These are phyloP conservation scores for Deinandra increscens DNA, from an alignment of 129 eudicot genomes.

Conservation along the genomic window DNA sequence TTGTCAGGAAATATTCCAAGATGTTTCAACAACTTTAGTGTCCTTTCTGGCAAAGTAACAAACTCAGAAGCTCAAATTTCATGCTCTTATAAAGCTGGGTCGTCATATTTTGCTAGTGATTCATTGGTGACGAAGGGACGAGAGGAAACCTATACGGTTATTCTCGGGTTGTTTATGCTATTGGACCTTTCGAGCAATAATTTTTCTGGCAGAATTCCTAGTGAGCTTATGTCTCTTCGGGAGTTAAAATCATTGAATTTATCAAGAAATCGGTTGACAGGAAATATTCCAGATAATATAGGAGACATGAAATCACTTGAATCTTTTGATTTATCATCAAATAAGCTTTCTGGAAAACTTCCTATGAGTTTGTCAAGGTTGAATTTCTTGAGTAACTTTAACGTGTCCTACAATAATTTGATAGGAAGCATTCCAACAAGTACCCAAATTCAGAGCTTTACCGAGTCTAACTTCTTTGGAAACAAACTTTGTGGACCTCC, in stretches of 20 bases:
- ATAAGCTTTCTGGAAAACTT: too few species aligned
- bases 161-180: too few species aligned
- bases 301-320: too few species aligned
- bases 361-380: too few species aligned
- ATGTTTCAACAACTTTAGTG: not conserved
- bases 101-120: not conserved
- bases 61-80: not conserved
- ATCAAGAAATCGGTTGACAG: too few species aligned
- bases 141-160: slow-evolving; percentile 1
- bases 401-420: slow-evolving; percentile 38
- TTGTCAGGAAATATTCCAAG: not conserved
- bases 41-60: not conserved
- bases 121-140: slow-evolving; percentile 20
- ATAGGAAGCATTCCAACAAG: slow-evolving; percentile 36
- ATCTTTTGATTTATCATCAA: too few species aligned
- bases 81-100: not conserved
- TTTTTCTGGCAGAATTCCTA: too few species aligned
- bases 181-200: too few species aligned
- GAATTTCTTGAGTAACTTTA: too few species aligned
- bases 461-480: slow-evolving; percentile 4
- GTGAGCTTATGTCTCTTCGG: too few species aligned
- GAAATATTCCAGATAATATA: too few species aligned
- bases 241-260: too few species aligned
- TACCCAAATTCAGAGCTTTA: slow-evolving; percentile 26
- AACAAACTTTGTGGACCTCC: slow-evolving; percentile 41